phyloP scores from a whole-genome alignment of 805 yeast genomes.

The Lachancea waltii region DNA sequence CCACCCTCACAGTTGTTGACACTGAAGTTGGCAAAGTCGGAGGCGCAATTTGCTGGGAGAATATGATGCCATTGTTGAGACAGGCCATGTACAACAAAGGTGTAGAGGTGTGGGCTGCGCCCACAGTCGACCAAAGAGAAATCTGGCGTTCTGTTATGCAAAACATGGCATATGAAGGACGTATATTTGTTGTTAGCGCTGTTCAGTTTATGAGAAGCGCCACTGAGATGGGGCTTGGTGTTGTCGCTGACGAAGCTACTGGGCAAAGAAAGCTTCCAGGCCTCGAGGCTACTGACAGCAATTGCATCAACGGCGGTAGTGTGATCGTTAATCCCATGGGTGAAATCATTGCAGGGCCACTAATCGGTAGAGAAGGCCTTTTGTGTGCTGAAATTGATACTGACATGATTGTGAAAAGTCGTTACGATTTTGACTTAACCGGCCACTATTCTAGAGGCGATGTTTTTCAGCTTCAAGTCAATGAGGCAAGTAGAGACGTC shows the following conservation, averaged over 20 bases:
- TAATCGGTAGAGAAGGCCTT: slow-evolving; percentile 37
- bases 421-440: slow-evolving; percentile 38
- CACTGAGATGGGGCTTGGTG: slow-evolving; percentile 21
- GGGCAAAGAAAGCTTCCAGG: slow-evolving; percentile 23
- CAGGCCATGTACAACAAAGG: slow-evolving; percentile 39
- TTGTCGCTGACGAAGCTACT: slow-evolving; percentile 19
- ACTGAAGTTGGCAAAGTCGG: slow-evolving; percentile 36
- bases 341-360: slow-evolving; percentile 39
- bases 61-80: slow-evolving; percentile 38
- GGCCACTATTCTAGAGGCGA: slow-evolving; percentile 43
- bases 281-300: slow-evolving; percentile 28
- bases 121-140: slow-evolving; percentile 41
- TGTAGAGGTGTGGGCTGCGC: slow-evolving; percentile 39
- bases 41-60: slow-evolving; percentile 45
- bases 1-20: slow-evolving; percentile 37
- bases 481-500: too few species aligned
- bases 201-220: slow-evolving; percentile 36
- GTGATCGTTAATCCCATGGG: slow-evolving; percentile 39
- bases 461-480: slow-evolving; percentile 37
- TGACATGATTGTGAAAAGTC: slow-evolving; percentile 34
- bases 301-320: slow-evolving; percentile 38
- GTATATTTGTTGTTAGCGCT: slow-evolving; percentile 37
- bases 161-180: slow-evolving; percentile 38
- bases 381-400: slow-evolving; percentile 37
- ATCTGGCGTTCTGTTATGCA: slow-evolving; percentile 39